phyloP scores from a whole-genome alignment of 257 asterid genomes.

The Forsythia suspensa region DNA sequence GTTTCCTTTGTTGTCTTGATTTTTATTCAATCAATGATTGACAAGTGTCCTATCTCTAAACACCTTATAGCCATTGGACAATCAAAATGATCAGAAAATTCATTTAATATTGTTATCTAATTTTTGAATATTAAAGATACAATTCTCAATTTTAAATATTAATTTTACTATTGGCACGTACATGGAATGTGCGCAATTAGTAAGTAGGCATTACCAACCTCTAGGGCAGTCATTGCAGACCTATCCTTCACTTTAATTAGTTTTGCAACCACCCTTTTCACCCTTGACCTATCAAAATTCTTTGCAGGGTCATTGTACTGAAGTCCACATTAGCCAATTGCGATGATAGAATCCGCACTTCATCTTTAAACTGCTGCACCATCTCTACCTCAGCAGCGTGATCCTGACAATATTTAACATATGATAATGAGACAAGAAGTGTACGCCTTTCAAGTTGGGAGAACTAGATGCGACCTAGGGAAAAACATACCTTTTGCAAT shows the following conservation, averaged over 20 bases:
- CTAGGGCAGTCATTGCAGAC: conserved; percentile 83
- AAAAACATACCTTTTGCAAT: conserved; percentile 65
- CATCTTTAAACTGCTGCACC: conserved; percentile 80
- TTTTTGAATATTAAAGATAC: background rate
- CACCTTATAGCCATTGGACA: conserved; percentile 11
- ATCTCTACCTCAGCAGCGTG: conserved; percentile 62
- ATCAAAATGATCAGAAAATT: background rate
- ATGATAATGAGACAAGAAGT: conserved; percentile 23
- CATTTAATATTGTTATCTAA: no score
- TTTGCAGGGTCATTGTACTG: conserved; percentile 69
- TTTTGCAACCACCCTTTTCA: conserved; percentile 95
- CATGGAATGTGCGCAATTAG: conserved; percentile 10
- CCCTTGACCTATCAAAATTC: conserved; percentile 82
- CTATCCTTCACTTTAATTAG: conserved; percentile 87
- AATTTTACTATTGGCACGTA: background rate
- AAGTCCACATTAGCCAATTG: conserved; percentile 74
- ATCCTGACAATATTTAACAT: conserved; percentile 50
- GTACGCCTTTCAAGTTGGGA: conserved; percentile 13
- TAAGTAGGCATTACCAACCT: conserved; percentile 49
- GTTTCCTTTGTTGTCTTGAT: background rate
- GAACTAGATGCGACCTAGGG: background rate
- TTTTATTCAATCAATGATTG: background rate
- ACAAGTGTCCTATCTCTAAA: conserved; percentile 17
- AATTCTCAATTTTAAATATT: no score
- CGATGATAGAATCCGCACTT: conserved; percentile 68